Conservation (phyloP, 768 basidiomycete genomes). For the Panaeolus cyanescens region DNA sequence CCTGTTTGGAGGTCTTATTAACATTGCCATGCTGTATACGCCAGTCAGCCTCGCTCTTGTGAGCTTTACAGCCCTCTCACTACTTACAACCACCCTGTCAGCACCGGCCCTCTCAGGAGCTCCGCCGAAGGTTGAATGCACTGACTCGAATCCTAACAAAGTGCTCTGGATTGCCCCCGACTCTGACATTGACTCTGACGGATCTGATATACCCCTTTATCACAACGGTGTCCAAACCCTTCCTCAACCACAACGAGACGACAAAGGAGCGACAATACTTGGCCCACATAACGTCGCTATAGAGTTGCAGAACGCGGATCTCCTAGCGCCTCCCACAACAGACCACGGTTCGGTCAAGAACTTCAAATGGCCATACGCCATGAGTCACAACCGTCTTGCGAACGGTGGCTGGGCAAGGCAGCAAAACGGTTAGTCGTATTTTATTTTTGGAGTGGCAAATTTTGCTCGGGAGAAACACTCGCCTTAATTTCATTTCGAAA, state of each 20-base stretch:
- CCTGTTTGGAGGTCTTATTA: too few species aligned
- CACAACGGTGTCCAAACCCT: background rate
- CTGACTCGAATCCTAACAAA: conserved; percentile 19
- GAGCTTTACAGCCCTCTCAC: background rate
- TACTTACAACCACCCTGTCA: background rate
- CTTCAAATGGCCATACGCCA: conserved; percentile 64
- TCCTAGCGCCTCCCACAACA: conserved; percentile 62
- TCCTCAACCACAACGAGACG: conserved; percentile 46
- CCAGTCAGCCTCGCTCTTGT: background rate
- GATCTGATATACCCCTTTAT: background rate
- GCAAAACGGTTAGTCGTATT: conserved; percentile 49
- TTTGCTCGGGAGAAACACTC: background rate
- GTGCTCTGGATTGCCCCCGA: conserved; percentile 21
- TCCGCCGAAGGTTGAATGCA: conserved; percentile 17
- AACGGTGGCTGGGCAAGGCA: conserved; percentile 70
- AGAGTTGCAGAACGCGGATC: conserved; percentile 58
- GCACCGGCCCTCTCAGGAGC: background rate
- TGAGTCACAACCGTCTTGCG: conserved; percentile 61
- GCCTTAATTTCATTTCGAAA: background rate
- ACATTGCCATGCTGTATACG: background rate
- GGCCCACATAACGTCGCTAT: conserved; percentile 60
- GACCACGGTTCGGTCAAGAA: conserved; percentile 56
- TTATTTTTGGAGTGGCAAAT: background rate
- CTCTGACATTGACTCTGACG: conserved; percentile 6
- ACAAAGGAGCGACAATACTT: conserved; percentile 47